These are phyloP conservation scores for Luvunga scandens DNA, from an alignment of 345 rosid genomes.

Conservation along the genomic window DNA sequence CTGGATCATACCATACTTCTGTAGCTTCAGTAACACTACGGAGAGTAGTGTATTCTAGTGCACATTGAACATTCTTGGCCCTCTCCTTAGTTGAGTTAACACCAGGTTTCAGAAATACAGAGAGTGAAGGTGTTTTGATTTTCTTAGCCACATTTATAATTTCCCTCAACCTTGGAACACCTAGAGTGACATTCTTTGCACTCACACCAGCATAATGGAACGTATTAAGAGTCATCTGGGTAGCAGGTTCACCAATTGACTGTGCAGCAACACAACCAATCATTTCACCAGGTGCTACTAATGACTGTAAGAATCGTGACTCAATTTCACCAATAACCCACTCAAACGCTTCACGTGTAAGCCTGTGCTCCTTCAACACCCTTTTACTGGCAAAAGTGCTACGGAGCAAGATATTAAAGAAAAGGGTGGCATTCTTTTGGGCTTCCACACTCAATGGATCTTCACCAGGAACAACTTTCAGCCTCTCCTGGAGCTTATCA, in stretches of 20 bases:
- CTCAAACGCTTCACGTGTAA: conserved; percentile 93
- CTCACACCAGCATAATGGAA: conserved; percentile 99
- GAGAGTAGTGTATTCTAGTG: conserved; percentile 92
- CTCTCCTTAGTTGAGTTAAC: conserved; percentile 78
- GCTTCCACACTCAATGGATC: conserved; percentile 95
- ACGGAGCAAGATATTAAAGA: conserved; percentile 89
- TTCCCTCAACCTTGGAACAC: conserved; percentile 95
- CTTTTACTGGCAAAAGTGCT: conserved; percentile 97
- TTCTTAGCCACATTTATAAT: conserved; percentile 95
- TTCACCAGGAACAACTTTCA: conserved; percentile 91
- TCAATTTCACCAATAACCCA: conserved; percentile 99
- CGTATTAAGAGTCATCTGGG: conserved; percentile 98
- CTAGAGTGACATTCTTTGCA: conserved; percentile 98
- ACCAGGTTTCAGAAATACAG: conserved; percentile 75
- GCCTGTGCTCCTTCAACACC: conserved; percentile 94
- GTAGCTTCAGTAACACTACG: conserved; percentile 96
- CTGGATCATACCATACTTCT: conserved; percentile 98
- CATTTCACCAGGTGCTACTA: conserved; percentile 98
- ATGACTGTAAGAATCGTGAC: conserved; percentile 82
- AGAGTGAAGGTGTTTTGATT: conserved; percentile 91
- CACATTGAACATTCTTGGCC: conserved; percentile 96
- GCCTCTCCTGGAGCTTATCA: conserved; percentile 93
- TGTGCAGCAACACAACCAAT: conserved; percentile 99
- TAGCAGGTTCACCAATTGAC: conserved; percentile 99
- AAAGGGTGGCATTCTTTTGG: conserved; percentile 96